Evolutionary conservation across 1,139 yeast genomes (phyloP).

Genomic region (Scheffersomyces segobiensis): DNA sequence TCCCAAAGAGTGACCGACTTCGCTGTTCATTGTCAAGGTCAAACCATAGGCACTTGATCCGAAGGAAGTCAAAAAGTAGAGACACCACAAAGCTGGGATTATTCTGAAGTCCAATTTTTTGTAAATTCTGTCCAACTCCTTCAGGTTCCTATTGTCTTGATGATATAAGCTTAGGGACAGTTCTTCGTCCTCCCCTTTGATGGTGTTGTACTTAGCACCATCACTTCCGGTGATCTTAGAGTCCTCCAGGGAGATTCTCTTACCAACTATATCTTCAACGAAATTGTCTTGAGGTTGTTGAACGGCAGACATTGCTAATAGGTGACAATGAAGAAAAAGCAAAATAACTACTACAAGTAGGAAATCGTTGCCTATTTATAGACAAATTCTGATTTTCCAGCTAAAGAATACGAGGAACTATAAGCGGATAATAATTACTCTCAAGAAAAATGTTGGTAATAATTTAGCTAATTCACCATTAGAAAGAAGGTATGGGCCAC

Average conservation of each 20-base stretch:
- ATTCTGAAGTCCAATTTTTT: slow-evolving; percentile 67
- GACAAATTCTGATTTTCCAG: not conserved
- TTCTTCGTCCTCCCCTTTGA: slow-evolving; percentile 5
- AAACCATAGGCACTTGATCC: slow-evolving; percentile 79
- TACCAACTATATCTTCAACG: not conserved
- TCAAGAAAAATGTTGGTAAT: not conserved
- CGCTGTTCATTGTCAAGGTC: slow-evolving; percentile 76
- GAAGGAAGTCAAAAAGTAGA: slow-evolving; percentile 78
- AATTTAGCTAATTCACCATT: not conserved
- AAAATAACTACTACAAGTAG: not conserved
- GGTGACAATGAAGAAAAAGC: not conserved
- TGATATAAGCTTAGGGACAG: slow-evolving; percentile 3
- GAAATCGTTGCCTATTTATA: not conserved
- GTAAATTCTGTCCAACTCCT: slow-evolving; percentile 59
- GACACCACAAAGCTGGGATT: slow-evolving; percentile 80
- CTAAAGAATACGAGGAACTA: not conserved
- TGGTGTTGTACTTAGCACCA: slow-evolving; percentile 1
- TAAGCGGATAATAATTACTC: not conserved
- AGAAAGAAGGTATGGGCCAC: not conserved
- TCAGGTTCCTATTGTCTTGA: slow-evolving; percentile 8
- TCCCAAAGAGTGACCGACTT: slow-evolving; percentile 60
- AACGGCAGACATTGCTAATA: not conserved
- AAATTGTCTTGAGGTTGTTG: not conserved
- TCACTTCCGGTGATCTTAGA: not conserved
- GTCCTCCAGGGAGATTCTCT: not conserved